Conservation (phyloP, 2,329 filamentous ascomycete genomes). For the Epichloe gansuensis region DNA sequence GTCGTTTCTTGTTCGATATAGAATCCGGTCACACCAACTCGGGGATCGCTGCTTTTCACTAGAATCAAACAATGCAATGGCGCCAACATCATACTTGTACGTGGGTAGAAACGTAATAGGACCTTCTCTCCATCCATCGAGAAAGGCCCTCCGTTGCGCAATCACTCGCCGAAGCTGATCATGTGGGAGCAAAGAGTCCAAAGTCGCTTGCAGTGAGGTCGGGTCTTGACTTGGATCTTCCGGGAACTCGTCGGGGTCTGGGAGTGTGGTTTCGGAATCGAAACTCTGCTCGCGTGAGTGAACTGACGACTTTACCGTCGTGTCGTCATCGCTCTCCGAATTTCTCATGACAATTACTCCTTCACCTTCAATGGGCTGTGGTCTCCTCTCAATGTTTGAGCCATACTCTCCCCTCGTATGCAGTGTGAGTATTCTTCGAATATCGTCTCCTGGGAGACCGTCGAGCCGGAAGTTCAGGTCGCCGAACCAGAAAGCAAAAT, state of each 20-base stretch:
- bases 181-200: slow-evolving; percentile 76
- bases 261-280: slow-evolving; percentile 31
- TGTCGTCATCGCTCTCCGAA: slow-evolving; percentile 35
- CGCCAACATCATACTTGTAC: slow-evolving; percentile 97
- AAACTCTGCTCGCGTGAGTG: slow-evolving; percentile 23
- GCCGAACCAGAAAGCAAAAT: slow-evolving; percentile 92
- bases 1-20: slow-evolving; percentile 68
- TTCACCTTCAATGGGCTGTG: slow-evolving; percentile 30
- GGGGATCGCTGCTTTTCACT: slow-evolving; percentile 88
- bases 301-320: slow-evolving; percentile 20
- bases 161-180: slow-evolving; percentile 75
- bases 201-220: slow-evolving; percentile 73
- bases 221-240: slow-evolving; percentile 65
- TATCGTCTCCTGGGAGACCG: slow-evolving; percentile 78
- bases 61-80: slow-evolving; percentile 80
- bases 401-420: slow-evolving; percentile 73
- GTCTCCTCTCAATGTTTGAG: slow-evolving; percentile 27
- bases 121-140: slow-evolving; percentile 87
- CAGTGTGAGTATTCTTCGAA: slow-evolving; percentile 68
- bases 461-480: slow-evolving; percentile 92
- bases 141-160: slow-evolving; percentile 62
- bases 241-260: slow-evolving; percentile 52
- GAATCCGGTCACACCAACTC: slow-evolving; percentile 92
- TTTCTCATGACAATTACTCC: slow-evolving; percentile 34
- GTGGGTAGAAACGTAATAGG: slow-evolving; percentile 80